Conservation (phyloP, 2,329 filamentous ascomycete genomes). For the Aspergillus fumigatus region DNA sequence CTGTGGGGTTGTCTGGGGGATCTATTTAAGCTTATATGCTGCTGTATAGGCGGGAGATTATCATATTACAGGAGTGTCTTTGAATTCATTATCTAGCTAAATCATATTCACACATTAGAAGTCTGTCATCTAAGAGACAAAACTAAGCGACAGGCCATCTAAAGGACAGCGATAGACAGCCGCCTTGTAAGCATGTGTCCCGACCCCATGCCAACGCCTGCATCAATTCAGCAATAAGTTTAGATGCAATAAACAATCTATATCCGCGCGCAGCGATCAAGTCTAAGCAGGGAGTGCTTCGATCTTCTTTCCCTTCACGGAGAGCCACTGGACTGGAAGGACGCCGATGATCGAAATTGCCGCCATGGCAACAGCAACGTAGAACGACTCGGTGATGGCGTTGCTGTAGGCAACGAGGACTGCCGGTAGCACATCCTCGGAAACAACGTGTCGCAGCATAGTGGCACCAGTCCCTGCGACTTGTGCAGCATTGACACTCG, state of each 20-base stretch:
- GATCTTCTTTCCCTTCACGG: conserved; percentile 34
- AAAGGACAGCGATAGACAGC: neutral
- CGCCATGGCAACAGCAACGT: conserved; percentile 35
- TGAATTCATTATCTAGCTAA: neutral
- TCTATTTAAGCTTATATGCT: conserved; percentile 66
- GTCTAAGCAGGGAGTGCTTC: conserved; percentile 15
- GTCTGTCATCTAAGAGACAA: neutral
- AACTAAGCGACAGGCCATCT: neutral
- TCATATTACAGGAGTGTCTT: neutral
- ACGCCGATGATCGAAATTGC: conserved; percentile 31
- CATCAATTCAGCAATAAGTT: neutral
- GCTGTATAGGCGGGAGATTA: conserved; percentile 23
- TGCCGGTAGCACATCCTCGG: conserved; percentile 19
- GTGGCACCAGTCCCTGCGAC: conserved; percentile 37
- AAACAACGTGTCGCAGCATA: conserved; percentile 27
- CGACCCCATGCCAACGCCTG: neutral
- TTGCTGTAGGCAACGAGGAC: conserved; percentile 36
- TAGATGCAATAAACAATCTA: neutral
- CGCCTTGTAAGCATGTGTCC: no score
- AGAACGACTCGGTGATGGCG: conserved; percentile 36
- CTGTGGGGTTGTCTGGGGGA: conserved; percentile 68
- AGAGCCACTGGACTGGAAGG: conserved; percentile 38
- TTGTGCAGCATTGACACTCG: conserved; percentile 21
- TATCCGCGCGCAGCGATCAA: neutral
- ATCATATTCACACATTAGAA: neutral